phyloP scores from a whole-genome alignment of 495 filamentous ascomycete species.

The Thermochaetoides thermophila region DNA sequence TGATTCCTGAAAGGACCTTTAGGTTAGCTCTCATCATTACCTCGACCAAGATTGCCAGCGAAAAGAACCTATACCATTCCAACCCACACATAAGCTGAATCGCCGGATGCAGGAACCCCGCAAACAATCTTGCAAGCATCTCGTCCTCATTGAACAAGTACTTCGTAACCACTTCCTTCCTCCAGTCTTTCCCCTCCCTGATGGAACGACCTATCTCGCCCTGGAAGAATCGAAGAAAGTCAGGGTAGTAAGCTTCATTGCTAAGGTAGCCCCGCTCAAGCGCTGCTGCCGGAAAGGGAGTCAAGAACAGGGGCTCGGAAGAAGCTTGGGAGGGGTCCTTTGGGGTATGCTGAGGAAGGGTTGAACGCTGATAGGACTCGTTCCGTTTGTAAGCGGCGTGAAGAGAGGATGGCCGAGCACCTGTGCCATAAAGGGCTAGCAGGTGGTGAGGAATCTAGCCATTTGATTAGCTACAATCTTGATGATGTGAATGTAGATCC shows the following conservation, averaged over 20 bases:
- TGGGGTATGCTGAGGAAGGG: slow-evolving; percentile 21
- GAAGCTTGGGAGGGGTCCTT: no score
- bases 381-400: slow-evolving; percentile 44
- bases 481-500: no score
- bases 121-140: slow-evolving; percentile 12
- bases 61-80: no score
- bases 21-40: no score
- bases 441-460: slow-evolving; percentile 65
- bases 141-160: slow-evolving; percentile 47
- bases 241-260: slow-evolving; percentile 40
- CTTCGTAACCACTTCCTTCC: slow-evolving; percentile 41
- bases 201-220: slow-evolving; percentile 36
- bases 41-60: no score
- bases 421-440: slow-evolving; percentile 62
- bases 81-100: slow-evolving; percentile 78
- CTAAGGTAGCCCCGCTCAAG: slow-evolving; percentile 33
- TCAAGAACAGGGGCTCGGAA: slow-evolving; percentile 27
- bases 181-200: slow-evolving; percentile 40
- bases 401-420: slow-evolving; percentile 43
- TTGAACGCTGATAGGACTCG: slow-evolving; percentile 43
- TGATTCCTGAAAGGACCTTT: no score
- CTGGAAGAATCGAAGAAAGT: slow-evolving; percentile 62
- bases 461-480: no score
- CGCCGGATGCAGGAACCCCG: slow-evolving; percentile 62
- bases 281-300: slow-evolving; percentile 23